A percentile compares a stretch with the other conserved stretches of the same genome.
These are phyloP conservation scores for Penium margaritaceum DNA, from an alignment of 139 green algal species.

Conservation along the genomic window DNA sequence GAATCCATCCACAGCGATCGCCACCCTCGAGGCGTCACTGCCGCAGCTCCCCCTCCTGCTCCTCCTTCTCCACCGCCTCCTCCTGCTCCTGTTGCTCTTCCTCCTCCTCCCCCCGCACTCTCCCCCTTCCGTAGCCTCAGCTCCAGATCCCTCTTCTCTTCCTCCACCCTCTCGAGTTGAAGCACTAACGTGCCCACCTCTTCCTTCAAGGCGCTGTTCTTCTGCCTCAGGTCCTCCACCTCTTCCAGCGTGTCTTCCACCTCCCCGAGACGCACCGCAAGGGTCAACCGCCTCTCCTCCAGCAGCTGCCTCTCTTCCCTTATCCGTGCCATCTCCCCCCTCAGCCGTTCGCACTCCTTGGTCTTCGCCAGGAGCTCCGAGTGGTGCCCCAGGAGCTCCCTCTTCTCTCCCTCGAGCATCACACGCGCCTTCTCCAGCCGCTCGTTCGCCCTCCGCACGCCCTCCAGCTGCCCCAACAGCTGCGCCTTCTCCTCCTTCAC, in stretches of 20 bases:
- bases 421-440: neutral
- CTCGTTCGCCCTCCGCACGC: neutral
- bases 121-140: too few species aligned
- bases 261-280: neutral
- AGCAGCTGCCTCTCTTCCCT: conserved; percentile 10
- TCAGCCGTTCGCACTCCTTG: neutral
- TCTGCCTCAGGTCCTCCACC: conserved; percentile 1
- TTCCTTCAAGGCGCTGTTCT: too few species aligned
- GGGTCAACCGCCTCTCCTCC: conserved; percentile 4
- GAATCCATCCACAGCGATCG: too few species aligned
- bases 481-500: conserved; percentile 1
- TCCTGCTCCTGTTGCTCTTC: too few species aligned
- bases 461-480: neutral
- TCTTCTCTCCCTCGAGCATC: neutral
- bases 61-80: too few species aligned
- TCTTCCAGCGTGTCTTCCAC: neutral
- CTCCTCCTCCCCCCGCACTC: too few species aligned
- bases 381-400: neutral
- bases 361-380: neutral
- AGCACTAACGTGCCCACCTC: too few species aligned
- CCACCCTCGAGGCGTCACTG: too few species aligned
- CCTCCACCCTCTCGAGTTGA: too few species aligned
- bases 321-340: neutral
- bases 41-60: too few species aligned
- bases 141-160: too few species aligned